A percentile compares a stretch with the other conserved stretches of the same genome.
These are phyloP conservation scores for Gnomoniopsis sp. DNA, from an alignment of 2,329 filamentous ascomycete species.

Conservation along the genomic window DNA sequence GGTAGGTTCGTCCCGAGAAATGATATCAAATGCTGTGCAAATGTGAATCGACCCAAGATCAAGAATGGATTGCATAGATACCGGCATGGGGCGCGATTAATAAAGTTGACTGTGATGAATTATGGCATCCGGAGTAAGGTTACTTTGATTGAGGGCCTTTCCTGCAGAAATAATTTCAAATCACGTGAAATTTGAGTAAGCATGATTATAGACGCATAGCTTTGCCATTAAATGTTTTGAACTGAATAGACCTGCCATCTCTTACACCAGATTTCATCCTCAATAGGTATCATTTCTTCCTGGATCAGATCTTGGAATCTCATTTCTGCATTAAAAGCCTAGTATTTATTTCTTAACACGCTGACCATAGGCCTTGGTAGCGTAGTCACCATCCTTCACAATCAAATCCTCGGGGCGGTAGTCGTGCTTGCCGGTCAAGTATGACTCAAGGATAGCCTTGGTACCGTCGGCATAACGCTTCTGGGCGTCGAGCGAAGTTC, in stretches of 20 bases:
- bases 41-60: no score
- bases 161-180: no score
- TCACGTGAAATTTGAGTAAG: no score
- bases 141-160: no score
- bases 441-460: slow-evolving; percentile 88
- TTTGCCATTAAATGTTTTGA: no score
- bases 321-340: background rate
- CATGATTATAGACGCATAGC: no score
- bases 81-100: no score
- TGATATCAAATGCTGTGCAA: no score
- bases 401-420: slow-evolving; percentile 91
- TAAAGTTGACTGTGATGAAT: no score
- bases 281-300: background rate
- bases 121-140: no score
- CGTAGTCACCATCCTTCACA: slow-evolving; percentile 85
- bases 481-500: slow-evolving; percentile 97
- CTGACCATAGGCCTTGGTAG: slow-evolving; percentile 90
- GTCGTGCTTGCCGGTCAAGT: slow-evolving; percentile 83
- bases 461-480: slow-evolving; percentile 83
- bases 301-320: background rate
- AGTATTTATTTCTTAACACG: slow-evolving; percentile 44
- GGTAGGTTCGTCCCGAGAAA: no score
- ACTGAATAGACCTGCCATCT: background rate
- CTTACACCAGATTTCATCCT: background rate
- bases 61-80: no score